These are phyloP conservation scores for Aureobasidium leucospermi DNA, from an alignment of 2,329 filamentous ascomycete genomes.

Conservation along the genomic window DNA sequence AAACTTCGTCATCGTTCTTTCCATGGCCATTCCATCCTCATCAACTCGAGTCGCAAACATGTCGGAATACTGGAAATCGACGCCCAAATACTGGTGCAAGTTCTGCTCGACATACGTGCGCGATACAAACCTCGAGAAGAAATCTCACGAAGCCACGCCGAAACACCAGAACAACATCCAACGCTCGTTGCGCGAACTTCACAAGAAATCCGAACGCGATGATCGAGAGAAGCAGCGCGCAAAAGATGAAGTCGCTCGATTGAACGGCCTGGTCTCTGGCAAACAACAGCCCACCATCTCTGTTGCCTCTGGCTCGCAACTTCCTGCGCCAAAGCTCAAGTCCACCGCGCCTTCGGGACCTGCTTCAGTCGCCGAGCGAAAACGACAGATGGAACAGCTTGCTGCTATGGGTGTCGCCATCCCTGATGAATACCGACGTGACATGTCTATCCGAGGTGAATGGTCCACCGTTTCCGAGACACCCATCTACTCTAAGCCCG, in stretches of 20 bases:
- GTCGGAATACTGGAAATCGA: conserved; percentile 99
- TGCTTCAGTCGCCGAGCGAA: conserved; percentile 59
- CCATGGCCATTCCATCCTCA: neutral
- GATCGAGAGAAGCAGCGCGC: conserved; percentile 76
- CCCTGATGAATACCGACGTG: conserved; percentile 67
- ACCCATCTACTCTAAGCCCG: conserved; percentile 21
- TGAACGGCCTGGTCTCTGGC: conserved; percentile 67
- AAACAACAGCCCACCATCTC: conserved; percentile 22
- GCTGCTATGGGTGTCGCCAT: conserved; percentile 80
- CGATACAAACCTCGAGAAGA: conserved; percentile 83
- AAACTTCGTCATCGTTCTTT: neutral
- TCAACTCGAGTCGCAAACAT: conserved; percentile 41
- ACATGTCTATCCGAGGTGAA: conserved; percentile 82
- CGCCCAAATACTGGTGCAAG: conserved; percentile 96
- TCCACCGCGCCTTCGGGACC: conserved; percentile 28
- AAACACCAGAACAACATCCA: conserved; percentile 59
- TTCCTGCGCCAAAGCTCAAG: conserved; percentile 23
- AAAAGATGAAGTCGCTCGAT: conserved; percentile 73
- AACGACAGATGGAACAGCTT: conserved; percentile 79
- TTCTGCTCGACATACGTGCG: conserved; percentile 85
- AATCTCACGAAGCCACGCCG: conserved; percentile 32
- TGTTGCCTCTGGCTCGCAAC: conserved; percentile 26
- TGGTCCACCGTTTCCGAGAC: conserved; percentile 65
- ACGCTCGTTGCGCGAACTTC: conserved; percentile 80
- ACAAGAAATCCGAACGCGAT: conserved; percentile 74